Evolutionary conservation across 257 asterid species (phyloP), one percentile per base, ranked within the genome.

Genomic region (Cynanchum wilfordii): DNA sequence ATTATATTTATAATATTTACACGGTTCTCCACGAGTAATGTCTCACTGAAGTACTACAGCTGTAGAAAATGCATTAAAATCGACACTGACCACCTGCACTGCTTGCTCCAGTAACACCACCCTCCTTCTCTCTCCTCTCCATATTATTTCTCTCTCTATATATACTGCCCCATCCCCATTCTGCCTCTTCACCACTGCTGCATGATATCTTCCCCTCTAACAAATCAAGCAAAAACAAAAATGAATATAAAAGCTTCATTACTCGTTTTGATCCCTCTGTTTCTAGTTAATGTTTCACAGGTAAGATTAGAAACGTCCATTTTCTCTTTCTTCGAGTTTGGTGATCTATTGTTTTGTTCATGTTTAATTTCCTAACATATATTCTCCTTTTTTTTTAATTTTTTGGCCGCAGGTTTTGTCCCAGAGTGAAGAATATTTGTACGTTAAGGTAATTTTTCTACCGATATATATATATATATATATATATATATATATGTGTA

Each of bases 161-260:
- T 69, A 38, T 45, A 45, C 50, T 45, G 10, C 50, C 15, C 50
- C 10, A 45, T 7, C 50, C 7, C 10, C 7, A 0, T 7, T 1
- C 2, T 45, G 1, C 13, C 2, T 45, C 50, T 45, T 45, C 50
- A 45, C 50, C 13, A 11, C 2, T 45, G 3, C 36, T 4, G 38
- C 38, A 0, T 33, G 38, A 33, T 33, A 2, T 42, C 47, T 42
- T 0, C 0, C 47, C 7, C 11, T 42, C 1, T 25, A 33, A 17
- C 42, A 52, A 52, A 29, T 40, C 38, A 5, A 5, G 20, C 2
- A 45, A 74, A 15, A 42, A 66, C n/a, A n/a, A n/a, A n/a, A 24
- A 86, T 86, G 90, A 84, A 79, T 75, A 77, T 77, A 57, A 85
- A 82, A 71, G 52, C 60, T 72, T 33, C 76, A 57, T 77, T 82